Evolutionary conservation across 2,329 filamentous ascomycete species (phyloP).

Genomic region (Aquanectria penicillioides): DNA sequence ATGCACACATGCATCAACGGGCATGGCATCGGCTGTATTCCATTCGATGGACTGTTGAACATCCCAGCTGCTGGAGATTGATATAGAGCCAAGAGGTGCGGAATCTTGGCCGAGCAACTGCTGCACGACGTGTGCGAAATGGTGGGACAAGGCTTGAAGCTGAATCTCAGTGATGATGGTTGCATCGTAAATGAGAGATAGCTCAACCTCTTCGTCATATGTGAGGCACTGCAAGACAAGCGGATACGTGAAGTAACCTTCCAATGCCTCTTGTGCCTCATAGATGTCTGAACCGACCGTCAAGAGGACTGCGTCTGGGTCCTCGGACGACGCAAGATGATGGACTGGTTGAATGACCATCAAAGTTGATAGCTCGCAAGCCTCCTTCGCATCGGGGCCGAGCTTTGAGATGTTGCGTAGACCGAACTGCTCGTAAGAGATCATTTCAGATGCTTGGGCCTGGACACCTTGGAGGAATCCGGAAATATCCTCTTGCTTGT

Average conservation of each 20-base stretch:
- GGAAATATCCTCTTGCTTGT: constrained; percentile 43
- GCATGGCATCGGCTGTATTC: background rate
- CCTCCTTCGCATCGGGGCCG: constrained; percentile 7
- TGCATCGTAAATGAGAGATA: constrained; percentile 4
- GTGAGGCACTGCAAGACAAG: background rate
- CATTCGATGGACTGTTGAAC: background rate
- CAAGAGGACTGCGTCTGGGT: background rate
- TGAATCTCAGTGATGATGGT: background rate
- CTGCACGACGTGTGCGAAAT: background rate
- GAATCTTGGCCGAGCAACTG: background rate
- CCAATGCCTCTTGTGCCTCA: background rate
- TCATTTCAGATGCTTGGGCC: constrained; percentile 21
- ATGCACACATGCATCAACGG: constrained; percentile 26
- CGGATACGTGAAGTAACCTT: constrained; percentile 12
- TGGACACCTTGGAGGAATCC: constrained; percentile 53
- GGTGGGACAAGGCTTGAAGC: background rate
- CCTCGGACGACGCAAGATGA: background rate
- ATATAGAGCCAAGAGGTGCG: background rate
- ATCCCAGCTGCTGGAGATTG: background rate
- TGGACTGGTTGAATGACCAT: constrained; percentile 25
- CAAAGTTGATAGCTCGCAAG: constrained; percentile 8
- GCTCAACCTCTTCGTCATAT: background rate
- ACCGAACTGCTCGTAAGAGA: constrained; percentile 23
- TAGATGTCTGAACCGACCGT: constrained; percentile 16
- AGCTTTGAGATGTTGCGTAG: constrained; percentile 29